Evolutionary conservation across 495 filamentous ascomycete genomes (phyloP), one percentile per base, ranked within the genome.

Genomic region (Daldinia loculata): DNA sequence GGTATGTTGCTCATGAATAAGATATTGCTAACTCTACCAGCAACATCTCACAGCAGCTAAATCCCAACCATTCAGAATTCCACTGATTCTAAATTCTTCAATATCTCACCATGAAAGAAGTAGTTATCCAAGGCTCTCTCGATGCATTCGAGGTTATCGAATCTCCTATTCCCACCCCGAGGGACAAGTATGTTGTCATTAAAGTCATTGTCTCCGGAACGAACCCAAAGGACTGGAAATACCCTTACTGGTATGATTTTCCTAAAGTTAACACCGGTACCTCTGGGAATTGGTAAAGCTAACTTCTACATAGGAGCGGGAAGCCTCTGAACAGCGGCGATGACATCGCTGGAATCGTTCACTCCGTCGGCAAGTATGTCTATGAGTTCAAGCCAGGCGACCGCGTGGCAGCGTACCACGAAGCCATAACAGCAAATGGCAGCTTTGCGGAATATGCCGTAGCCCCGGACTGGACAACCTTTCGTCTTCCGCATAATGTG

Each of bases 181-280:
- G 26, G 0, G 63, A 59, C 15, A 91, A 90, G 70, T 87, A 90
- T 3, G 27, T 69, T 5, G 66, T 63, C 5, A 70, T 74, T n/a
- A 66, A 70, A 34, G 71, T 69, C 22, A 15, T 63, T 7, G 73
- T 74, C 36, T 67, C 67, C 30, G 57, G 67, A 36, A 70, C 68
- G n/a, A 76, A 80, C 53, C 77, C 77, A 9, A 79, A 79, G 52
- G 75, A 77, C 61, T 79, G 75, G 77, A 79, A 77, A 63, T 43
- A 59, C 15, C 41, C 56, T 14, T 30, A 19, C 30, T 66, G 63
- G 63, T 66, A 52, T 8, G 15, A 9, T 2, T 17, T n/a, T 17
- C 12, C 43, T 3, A 51, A 1, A 17, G 6, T 36, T 3, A 30
- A 3, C 14, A 32, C 67, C 12, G 32, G 22, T 11, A 4, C 2